Evolutionary conservation across 2,329 filamentous ascomycete species (phyloP).

Genomic region (Colletotrichum lupini): DNA sequence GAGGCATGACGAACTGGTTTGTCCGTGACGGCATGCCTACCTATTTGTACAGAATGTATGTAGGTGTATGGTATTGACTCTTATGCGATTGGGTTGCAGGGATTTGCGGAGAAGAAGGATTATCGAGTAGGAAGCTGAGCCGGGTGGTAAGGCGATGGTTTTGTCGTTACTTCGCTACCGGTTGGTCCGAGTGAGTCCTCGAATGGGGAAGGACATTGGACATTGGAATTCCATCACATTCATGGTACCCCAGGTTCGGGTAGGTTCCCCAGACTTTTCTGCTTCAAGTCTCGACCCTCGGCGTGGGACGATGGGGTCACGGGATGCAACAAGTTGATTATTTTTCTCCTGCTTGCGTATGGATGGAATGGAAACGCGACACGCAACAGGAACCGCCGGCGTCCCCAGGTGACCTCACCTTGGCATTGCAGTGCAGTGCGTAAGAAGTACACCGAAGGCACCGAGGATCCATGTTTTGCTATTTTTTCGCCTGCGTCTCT

Average conservation of each 20-base stretch:
- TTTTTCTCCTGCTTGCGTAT: not conserved
- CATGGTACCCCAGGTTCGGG: not conserved
- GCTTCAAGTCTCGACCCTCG: not conserved
- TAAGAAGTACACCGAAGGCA: conserved; percentile 2
- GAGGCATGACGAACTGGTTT: not conserved
- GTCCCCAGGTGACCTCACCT: conserved; percentile 14
- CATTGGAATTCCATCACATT: not conserved
- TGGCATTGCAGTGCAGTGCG: not conserved
- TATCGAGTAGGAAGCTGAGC: not conserved
- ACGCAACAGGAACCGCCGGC: not conserved
- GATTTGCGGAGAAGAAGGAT: not conserved
- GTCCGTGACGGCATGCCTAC: too few species aligned
- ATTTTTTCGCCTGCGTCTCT: not conserved
- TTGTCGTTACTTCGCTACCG: not conserved
- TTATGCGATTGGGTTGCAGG: conserved; percentile 7
- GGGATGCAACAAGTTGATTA: not conserved
- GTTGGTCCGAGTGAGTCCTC: conserved; percentile 18
- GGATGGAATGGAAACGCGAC: not conserved
- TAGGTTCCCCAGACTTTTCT: not conserved
- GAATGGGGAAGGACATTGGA: not conserved
- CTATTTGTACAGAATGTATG: too few species aligned
- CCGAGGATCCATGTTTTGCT: not conserved
- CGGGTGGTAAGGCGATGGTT: not conserved
- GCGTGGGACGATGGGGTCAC: not conserved
- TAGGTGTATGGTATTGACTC: too few species aligned